Conservation (phyloP, 2,329 filamentous ascomycete genomes). For the Rhytidhysteron rufulum region DNA sequence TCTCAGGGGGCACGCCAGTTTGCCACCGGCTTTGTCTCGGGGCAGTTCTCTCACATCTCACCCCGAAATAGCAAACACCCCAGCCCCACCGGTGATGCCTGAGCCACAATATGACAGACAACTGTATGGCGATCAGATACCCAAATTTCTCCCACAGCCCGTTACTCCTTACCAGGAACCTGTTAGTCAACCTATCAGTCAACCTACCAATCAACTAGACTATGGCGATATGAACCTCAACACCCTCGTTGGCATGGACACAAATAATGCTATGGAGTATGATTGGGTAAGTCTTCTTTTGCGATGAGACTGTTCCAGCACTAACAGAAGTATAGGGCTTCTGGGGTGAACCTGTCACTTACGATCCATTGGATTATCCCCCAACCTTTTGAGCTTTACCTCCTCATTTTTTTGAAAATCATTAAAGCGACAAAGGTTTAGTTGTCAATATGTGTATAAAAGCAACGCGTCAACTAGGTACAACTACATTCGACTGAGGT, state of each 20-base stretch:
- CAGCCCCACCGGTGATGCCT: slow-evolving; percentile 2
- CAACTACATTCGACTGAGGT: too few relatives aligned
- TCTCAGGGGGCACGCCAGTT: slow-evolving; percentile 9
- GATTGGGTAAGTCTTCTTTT: slow-evolving; percentile 28
- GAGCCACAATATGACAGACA: slow-evolving; percentile 1
- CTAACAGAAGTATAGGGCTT: slow-evolving; percentile 25
- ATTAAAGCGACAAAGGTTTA: too few relatives aligned
- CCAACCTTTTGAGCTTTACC: not conserved
- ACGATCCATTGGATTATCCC: slow-evolving; percentile 7
- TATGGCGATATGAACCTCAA: slow-evolving; percentile 34
- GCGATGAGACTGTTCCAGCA: not conserved
- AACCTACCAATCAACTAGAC: slow-evolving; percentile 11
- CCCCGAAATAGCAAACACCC: not conserved
- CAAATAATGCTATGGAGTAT: slow-evolving; percentile 26
- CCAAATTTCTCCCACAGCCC: slow-evolving; percentile 8
- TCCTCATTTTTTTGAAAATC: too few relatives aligned
- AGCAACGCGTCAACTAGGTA: too few relatives aligned
- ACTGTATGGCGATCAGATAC: slow-evolving; percentile 7
- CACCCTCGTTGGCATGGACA: slow-evolving; percentile 25
- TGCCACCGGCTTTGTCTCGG: not conserved
- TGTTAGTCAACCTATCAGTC: too few relatives aligned
- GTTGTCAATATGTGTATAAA: too few relatives aligned
- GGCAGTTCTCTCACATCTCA: slow-evolving; percentile 2
- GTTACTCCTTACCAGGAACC: not conserved
- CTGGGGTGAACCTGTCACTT: slow-evolving; percentile 36